Percentiles rank a stretch among this genome's conserved stretches.
Conservation (phyloP, 176 grass and related monocot genomes). For the barley (Hordeum vulgare) region DNA sequence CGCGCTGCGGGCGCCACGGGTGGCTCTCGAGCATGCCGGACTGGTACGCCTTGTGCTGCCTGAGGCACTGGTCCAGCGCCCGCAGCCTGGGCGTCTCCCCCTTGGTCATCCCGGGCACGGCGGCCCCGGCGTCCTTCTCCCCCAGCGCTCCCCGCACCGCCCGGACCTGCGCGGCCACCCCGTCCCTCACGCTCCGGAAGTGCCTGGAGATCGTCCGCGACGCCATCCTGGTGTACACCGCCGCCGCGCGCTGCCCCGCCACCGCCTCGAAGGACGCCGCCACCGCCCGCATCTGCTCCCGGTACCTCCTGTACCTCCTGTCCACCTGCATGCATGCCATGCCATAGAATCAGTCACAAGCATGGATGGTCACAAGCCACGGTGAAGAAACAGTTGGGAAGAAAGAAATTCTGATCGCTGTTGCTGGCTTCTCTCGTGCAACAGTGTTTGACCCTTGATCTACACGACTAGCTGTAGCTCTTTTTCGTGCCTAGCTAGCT, state of each 20-base stretch:
- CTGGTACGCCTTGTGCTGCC: conserved; percentile 70
- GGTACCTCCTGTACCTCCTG: conserved; percentile 71
- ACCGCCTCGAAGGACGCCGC: conserved; percentile 67
- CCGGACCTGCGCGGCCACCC: conserved; percentile 53
- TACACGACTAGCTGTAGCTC: neutral
- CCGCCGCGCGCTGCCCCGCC: conserved; percentile 53
- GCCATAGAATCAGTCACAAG: neutral
- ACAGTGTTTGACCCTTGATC: neutral
- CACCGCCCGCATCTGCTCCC: conserved; percentile 66
- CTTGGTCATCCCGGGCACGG: conserved; percentile 23
- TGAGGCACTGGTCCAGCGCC: conserved; percentile 68
- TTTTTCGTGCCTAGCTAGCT: neutral
- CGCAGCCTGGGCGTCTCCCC: conserved; percentile 68
- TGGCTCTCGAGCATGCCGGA: conserved; percentile 56
- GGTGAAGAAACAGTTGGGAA: neutral
- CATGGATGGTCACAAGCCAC: neutral
- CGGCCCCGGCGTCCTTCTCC: conserved; percentile 43
- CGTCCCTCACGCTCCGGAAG: conserved; percentile 68
- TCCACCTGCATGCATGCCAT: conserved; percentile 57
- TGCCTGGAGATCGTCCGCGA: conserved; percentile 74
- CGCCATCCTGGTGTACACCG: conserved; percentile 56
- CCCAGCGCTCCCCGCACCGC: conserved; percentile 44
- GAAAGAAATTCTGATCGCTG: neutral
- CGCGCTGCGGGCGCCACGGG: conserved; percentile 82
- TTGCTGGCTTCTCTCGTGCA: neutral